phyloP scores from a whole-genome alignment of 768 basidiomycete species.

The Thelephora aurantiotincta region DNA sequence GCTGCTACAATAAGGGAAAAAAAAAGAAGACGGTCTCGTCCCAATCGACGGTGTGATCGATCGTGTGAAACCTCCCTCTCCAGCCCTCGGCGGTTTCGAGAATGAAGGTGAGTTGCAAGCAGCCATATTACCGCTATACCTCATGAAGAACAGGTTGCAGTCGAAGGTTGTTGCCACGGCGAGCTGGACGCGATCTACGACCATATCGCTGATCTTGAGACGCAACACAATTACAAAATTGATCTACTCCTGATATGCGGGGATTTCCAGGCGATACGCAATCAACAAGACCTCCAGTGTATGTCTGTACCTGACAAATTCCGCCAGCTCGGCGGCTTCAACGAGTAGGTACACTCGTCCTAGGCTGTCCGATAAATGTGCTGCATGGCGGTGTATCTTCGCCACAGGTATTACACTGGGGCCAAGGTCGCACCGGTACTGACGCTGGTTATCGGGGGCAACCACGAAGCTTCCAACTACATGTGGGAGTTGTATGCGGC shows the following conservation, averaged over 20 bases:
- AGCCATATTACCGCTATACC: background rate
- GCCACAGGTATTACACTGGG: slow-evolving; percentile 75
- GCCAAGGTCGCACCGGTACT: slow-evolving; percentile 69
- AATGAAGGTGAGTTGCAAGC: background rate
- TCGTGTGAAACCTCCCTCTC: too few relatives aligned
- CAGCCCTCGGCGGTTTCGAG: background rate
- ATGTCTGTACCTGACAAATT: slow-evolving; percentile 92
- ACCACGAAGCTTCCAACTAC: slow-evolving; percentile 95
- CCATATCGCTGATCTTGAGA: slow-evolving; percentile 51
- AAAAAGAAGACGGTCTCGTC: background rate
- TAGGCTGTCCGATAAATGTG: background rate
- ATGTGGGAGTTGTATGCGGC: slow-evolving; percentile 81
- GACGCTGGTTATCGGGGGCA: slow-evolving; percentile 93
- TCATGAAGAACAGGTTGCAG: slow-evolving; percentile 37
- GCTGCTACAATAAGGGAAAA: background rate
- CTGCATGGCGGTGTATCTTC: background rate
- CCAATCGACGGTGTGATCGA: too few relatives aligned
- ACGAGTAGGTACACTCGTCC: slow-evolving; percentile 38
- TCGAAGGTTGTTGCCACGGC: slow-evolving; percentile 95
- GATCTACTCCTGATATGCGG: slow-evolving; percentile 89
- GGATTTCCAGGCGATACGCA: slow-evolving; percentile 90
- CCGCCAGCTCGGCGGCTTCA: slow-evolving; percentile 69
- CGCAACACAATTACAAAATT: slow-evolving; percentile 46
- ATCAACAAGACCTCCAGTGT: slow-evolving; percentile 69
- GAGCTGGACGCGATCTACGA: slow-evolving; percentile 79